Base-by-base conservation (phyloP, 208 protist genomes). In the Strigomonas culicis region DNA sequence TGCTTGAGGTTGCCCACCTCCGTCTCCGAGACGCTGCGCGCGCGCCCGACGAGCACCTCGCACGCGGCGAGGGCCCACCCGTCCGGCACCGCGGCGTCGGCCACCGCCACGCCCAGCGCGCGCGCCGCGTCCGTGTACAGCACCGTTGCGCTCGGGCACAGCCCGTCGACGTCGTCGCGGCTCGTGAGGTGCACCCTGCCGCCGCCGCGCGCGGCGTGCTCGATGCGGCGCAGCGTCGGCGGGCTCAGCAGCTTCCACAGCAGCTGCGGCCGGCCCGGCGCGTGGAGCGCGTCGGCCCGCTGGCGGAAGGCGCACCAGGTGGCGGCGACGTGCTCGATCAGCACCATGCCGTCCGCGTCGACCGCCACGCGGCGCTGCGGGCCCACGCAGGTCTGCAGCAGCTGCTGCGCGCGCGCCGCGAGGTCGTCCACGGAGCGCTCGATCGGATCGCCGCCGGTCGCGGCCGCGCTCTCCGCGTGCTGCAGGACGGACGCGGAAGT, bases 171-270 rank as follows among this genome's bases (percentile, higher is more conserved):
- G 64, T 86, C 77, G 57, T 86, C 77, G 13, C 57, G 63, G 61
- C 66, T 69, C 11, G 61, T 61, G 21, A 72, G 59, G 21, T 72
- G 59, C 17, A 43, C 65, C 27, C 69, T 41, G 6, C 58, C 66
- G 13, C 73, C 73, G 1, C 67, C 53, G 21, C 63, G 63, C 53
- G 59, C 68, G 7, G 68, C 63, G 49, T 72, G 51, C 41, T 75
- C 70, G 39, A 90, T 72, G 43, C 71, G 71, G 21, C 36, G 13
- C 31, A 90, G 27, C 36, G 80, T 80, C 41, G 66, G 51, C 0
- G 80, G 74, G 32, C 77, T 80, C 70, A 79, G 86, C 46, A 86
- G 53, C 70, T 86, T 86, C 79, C 79, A 90, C 56, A 90, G 63
- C 24, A 80, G 57, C 44, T 81, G 64, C 51, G 79, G 64, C 66